Conservation (phyloP, 75 land plant genomes). For the Gnetum montanum region DNA sequence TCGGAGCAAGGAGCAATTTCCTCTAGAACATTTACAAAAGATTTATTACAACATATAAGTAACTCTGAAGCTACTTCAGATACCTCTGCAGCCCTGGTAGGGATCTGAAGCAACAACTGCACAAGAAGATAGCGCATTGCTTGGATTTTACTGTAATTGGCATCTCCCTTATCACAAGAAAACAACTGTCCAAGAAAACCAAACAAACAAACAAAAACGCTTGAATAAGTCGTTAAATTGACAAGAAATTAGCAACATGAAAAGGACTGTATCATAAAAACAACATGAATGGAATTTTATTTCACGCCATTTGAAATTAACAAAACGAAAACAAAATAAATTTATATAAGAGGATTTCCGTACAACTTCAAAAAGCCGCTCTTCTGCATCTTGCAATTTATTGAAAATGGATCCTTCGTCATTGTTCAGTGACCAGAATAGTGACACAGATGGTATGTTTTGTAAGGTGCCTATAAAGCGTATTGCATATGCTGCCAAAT, state of each 20-base stretch:
- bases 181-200: too few species aligned
- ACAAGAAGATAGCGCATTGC: constrained; percentile 73
- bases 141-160: constrained; percentile 31
- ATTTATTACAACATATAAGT: constrained; percentile 73
- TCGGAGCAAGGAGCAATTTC: constrained; percentile 24
- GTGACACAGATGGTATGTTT: constrained; percentile 56
- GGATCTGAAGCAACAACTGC: constrained; percentile 67
- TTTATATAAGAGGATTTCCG: too few species aligned
- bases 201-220: too few species aligned
- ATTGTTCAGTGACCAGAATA: constrained; percentile 34
- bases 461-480: constrained; percentile 43
- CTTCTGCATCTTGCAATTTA: constrained; percentile 39
- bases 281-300: too few species aligned
- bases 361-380: constrained; percentile 49
- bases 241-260: too few species aligned
- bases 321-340: too few species aligned
- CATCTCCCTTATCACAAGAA: constrained; percentile 1
- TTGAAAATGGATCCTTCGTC: constrained; percentile 63
- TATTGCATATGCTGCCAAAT: constrained; percentile 59
- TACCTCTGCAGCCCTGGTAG: constrained; percentile 52
- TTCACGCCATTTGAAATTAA: too few species aligned
- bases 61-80: constrained; percentile 66
- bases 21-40: constrained; percentile 34
- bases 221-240: too few species aligned
- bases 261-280: too few species aligned